Percentiles rank a stretch among this genome's conserved stretches.
These are phyloP conservation scores for Ustilago tritici DNA, from an alignment of 1,284 basidiomycete genomes.

Conservation along the genomic window DNA sequence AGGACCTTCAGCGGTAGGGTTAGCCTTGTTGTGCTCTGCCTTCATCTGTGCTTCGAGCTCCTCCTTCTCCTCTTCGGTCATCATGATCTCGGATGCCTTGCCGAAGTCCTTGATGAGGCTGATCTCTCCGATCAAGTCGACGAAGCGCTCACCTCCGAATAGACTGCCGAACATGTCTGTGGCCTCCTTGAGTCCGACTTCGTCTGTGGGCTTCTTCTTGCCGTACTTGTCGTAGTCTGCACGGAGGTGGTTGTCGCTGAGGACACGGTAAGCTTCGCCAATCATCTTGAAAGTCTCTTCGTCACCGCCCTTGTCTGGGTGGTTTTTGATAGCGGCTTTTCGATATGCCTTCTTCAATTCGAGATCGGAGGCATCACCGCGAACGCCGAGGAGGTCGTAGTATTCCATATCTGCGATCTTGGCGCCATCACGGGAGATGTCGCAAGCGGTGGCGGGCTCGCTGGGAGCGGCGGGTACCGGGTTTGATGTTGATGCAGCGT, in stretches of 20 bases:
- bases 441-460: constrained; percentile 43
- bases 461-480: constrained; percentile 18
- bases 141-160: constrained; percentile 69
- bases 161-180: constrained; percentile 70
- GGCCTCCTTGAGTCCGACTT: constrained; percentile 68
- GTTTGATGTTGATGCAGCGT: constrained; percentile 32
- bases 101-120: constrained; percentile 69
- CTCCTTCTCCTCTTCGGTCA: constrained; percentile 88
- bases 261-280: constrained; percentile 75
- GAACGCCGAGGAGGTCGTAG: constrained; percentile 69
- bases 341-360: constrained; percentile 95
- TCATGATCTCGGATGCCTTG: constrained; percentile 71
- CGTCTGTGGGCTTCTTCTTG: constrained; percentile 74
- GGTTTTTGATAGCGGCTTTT: constrained; percentile 91
- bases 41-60: constrained; percentile 82
- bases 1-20: constrained; percentile 27
- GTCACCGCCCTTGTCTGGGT: constrained; percentile 70
- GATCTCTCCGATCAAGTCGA: constrained; percentile 69
- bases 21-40: constrained; percentile 61
- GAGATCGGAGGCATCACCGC: constrained; percentile 73
- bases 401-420: constrained; percentile 69
- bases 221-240: constrained; percentile 96
- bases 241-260: constrained; percentile 78
- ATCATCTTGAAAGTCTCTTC: constrained; percentile 63
- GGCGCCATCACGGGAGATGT: constrained; percentile 66